phyloP scores from a whole-genome alignment of 164 flowering plant species.

The Akebia trifoliata region DNA sequence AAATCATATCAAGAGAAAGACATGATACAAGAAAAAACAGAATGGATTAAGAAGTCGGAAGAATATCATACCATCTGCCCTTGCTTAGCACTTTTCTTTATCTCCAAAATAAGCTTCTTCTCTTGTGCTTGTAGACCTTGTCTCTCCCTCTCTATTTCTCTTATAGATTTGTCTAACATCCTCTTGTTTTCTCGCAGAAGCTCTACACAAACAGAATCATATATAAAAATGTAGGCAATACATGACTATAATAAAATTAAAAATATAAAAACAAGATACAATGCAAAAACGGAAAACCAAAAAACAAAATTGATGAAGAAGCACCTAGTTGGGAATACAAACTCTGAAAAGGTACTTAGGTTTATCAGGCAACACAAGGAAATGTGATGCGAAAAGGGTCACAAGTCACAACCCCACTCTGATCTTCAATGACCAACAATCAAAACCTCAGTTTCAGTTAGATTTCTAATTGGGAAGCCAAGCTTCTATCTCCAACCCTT shows the following conservation, averaged over 20 bases:
- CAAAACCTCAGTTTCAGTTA: too few species aligned
- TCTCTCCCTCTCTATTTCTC: slow-evolving; percentile 96
- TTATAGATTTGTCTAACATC: slow-evolving; percentile 91
- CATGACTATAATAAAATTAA: background rate
- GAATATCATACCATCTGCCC: slow-evolving; percentile 78
- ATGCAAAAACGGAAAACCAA: too few species aligned
- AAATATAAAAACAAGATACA: background rate
- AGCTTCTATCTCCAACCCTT: too few species aligned
- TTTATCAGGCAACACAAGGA: too few species aligned
- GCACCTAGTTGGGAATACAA: too few species aligned
- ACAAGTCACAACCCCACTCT: too few species aligned
- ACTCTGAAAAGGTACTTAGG: too few species aligned
- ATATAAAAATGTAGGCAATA: background rate
- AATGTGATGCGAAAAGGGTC: too few species aligned
- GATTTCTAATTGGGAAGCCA: too few species aligned
- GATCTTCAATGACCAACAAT: too few species aligned
- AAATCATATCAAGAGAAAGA: too few species aligned
- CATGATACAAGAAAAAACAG: background rate
- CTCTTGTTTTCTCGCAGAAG: slow-evolving; percentile 94
- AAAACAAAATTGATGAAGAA: too few species aligned
- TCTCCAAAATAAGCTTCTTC: slow-evolving; percentile 85
- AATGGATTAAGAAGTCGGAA: background rate
- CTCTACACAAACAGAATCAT: slow-evolving; percentile 38
- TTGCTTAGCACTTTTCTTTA: slow-evolving; percentile 93
- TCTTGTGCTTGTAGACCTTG: slow-evolving; percentile 86